Percentiles rank a stretch among this genome's conserved stretches.
These are phyloP conservation scores for Aspergillus luchuensis DNA, from an alignment of 2,329 filamentous ascomycete genomes.

Conservation along the genomic window DNA sequence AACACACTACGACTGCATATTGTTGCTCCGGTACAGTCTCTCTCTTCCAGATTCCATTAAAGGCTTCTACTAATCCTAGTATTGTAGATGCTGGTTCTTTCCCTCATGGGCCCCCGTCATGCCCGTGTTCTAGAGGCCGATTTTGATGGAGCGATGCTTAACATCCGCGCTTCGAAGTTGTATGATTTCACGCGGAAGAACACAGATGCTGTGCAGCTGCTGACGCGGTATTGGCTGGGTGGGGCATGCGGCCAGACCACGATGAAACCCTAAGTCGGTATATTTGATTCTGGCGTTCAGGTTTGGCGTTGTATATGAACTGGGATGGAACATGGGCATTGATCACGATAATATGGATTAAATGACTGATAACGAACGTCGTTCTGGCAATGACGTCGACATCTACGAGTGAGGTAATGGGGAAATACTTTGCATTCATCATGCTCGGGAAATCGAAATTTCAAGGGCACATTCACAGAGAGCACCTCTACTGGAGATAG, in stretches of 20 bases:
- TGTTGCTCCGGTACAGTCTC: constrained; percentile 11
- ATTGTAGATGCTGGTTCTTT: constrained; percentile 10
- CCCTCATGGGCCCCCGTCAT: constrained; percentile 14
- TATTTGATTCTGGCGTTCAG: neutral
- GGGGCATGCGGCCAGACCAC: constrained; percentile 9
- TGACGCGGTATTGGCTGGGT: constrained; percentile 15
- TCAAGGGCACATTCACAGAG: no score
- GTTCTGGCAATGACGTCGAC: neutral
- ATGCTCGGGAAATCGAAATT: neutral
- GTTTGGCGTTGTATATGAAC: neutral
- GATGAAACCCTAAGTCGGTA: neutral
- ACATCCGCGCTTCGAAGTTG: constrained; percentile 8
- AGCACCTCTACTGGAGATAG: no score
- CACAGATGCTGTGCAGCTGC: neutral
- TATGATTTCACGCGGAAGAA: constrained; percentile 14
- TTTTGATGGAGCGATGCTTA: constrained; percentile 9
- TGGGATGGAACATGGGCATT: neutral
- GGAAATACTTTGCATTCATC: neutral
- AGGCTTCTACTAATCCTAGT: neutral
- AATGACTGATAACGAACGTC: neutral
- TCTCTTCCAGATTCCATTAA: no score
- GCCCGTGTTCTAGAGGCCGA: constrained; percentile 9
- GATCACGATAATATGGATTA: neutral
- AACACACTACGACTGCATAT: constrained; percentile 11
- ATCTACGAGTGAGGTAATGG: neutral